Evolutionary conservation across 208 protist genomes (phyloP).

Genomic region (Trypanosoma rangeli): DNA sequence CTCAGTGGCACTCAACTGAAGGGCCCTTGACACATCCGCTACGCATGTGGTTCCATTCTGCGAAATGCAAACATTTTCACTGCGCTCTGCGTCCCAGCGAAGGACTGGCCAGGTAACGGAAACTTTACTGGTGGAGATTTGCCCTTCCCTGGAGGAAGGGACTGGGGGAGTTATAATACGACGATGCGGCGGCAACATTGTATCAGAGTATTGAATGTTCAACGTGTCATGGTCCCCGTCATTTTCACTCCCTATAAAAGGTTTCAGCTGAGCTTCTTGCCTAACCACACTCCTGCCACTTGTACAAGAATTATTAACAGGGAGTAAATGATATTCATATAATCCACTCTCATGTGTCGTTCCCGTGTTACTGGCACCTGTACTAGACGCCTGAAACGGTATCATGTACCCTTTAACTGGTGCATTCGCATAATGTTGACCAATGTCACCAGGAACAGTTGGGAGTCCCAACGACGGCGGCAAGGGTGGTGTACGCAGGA

Average conservation of each 20-base stretch:
- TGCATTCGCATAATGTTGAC: background rate
- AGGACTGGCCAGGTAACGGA: slow-evolving; percentile 20
- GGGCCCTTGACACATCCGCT: slow-evolving; percentile 43
- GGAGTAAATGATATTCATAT: background rate
- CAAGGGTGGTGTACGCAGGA: slow-evolving; percentile 2
- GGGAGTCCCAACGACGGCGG: background rate
- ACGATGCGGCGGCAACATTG: background rate
- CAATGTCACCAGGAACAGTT: background rate
- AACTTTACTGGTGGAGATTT: background rate
- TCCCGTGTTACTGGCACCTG: background rate
- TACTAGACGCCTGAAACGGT: background rate
- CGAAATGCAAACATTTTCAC: slow-evolving; percentile 67
- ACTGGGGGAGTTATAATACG: slow-evolving; percentile 17
- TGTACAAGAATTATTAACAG: background rate
- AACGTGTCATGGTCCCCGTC: background rate
- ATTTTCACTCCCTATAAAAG: background rate
- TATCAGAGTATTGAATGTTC: background rate
- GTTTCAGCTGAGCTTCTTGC: background rate
- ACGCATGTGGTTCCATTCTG: slow-evolving; percentile 42
- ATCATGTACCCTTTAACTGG: background rate
- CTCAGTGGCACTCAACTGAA: slow-evolving; percentile 33
- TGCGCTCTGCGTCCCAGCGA: slow-evolving; percentile 47
- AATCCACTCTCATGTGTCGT: background rate
- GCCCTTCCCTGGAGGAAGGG: background rate
- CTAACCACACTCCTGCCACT: background rate